phyloP scores from a whole-genome alignment of 495 filamentous ascomycete species.

The Mytilinidion resinicola region DNA sequence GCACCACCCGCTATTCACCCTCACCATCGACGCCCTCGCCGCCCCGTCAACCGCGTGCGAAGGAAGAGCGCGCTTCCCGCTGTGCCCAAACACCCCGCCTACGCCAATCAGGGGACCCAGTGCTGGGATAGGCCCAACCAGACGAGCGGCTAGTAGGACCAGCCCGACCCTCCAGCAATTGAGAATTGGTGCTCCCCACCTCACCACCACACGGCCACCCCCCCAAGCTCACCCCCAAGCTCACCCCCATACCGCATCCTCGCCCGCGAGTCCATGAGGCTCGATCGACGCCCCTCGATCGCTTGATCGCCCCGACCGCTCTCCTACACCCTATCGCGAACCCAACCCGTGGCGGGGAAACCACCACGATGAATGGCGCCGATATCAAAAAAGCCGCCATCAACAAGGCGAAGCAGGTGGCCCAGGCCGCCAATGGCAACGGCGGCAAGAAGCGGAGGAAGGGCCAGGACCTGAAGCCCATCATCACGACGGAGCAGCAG shows the following conservation, averaged over 20 bases:
- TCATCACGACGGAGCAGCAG: constrained; percentile 38
- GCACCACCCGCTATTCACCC: background rate
- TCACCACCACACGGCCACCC: constrained; percentile 7
- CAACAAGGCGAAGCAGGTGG: constrained; percentile 67
- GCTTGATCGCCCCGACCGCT: constrained; percentile 6
- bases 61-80: background rate
- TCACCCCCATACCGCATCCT: background rate
- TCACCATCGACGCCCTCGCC: background rate
- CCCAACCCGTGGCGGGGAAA: constrained; percentile 13
- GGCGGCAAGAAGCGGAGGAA: constrained; percentile 39
- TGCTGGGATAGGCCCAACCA: constrained; percentile 21
- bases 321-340: constrained; percentile 5
- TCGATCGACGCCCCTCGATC: constrained; percentile 1
- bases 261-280: constrained; percentile 4
- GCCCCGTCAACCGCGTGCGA: background rate
- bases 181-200: constrained; percentile 20
- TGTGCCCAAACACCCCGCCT: constrained; percentile 7
- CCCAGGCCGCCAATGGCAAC: constrained; percentile 38
- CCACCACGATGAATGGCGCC: constrained; percentile 62
- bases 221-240: constrained; percentile 1
- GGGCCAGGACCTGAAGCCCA: constrained; percentile 38
- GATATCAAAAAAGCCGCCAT: constrained; percentile 67
- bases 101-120: constrained; percentile 17
- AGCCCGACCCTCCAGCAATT: constrained; percentile 17
- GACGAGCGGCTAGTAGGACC: constrained; percentile 26